These are phyloP conservation scores for Taphrina confusa DNA, from an alignment of 1,139 yeast genomes.

Conservation along the genomic window DNA sequence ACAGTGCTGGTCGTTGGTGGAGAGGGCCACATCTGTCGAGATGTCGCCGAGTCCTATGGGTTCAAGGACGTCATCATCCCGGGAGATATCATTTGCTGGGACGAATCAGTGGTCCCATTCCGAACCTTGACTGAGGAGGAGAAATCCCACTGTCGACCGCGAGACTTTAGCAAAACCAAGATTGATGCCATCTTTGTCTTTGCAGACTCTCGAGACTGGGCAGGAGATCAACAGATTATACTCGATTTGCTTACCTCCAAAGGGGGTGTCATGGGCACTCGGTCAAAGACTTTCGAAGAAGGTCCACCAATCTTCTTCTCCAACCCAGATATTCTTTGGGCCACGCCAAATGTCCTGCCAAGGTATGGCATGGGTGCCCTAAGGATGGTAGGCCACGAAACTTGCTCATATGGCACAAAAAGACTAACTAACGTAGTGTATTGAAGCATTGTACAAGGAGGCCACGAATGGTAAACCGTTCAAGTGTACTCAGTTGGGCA, in stretches of 20 bases:
- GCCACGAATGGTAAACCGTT: constrained; percentile 63
- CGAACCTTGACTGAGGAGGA: constrained; percentile 58
- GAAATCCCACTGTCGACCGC: constrained; percentile 51
- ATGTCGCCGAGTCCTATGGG: constrained; percentile 51
- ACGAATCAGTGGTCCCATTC: constrained; percentile 72
- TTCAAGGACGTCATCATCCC: constrained; percentile 77
- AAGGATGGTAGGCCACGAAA: constrained; percentile 4
- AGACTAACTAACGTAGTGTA: constrained; percentile 41
- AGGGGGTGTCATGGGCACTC: constrained; percentile 80
- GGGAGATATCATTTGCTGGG: constrained; percentile 63
- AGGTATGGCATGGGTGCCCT: constrained; percentile 77
- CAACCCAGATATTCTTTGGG: constrained; percentile 86
- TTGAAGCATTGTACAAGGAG: constrained; percentile 64
- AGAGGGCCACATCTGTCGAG: constrained; percentile 49
- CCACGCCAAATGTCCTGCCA: constrained; percentile 74
- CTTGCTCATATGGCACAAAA: background rate
- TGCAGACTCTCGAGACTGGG: constrained; percentile 90
- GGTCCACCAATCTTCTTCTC: constrained; percentile 84
- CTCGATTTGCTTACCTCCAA: constrained; percentile 72
- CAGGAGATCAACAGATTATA: constrained; percentile 82
- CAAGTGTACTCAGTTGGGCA: constrained; percentile 76
- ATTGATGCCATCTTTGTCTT: constrained; percentile 83
- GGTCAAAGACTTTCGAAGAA: constrained; percentile 65
- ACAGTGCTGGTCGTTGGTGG: constrained; percentile 85
- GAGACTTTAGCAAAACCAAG: constrained; percentile 75